Evolutionary conservation across 768 basidiomycete species (phyloP).

Genomic region (Leccinum fibrillosum): DNA sequence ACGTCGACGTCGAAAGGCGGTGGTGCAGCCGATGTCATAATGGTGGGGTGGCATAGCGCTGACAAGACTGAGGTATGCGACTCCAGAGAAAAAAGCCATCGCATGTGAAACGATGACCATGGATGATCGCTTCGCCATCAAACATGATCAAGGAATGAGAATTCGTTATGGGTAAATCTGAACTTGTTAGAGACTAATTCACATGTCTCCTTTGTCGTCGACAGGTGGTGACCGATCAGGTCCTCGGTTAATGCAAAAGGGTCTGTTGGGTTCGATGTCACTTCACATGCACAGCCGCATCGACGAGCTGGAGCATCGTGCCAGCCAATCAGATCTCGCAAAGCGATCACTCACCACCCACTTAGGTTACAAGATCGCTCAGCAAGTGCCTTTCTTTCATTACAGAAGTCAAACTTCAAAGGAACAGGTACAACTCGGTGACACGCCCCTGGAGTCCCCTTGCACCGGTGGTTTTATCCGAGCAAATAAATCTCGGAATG

Average conservation of each 20-base stretch:
- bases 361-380: neutral
- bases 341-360: neutral
- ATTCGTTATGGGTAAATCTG: neutral
- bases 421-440: neutral
- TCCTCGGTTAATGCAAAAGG: neutral
- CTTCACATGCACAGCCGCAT: neutral
- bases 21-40: neutral
- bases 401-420: neutral
- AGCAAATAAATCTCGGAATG: neutral
- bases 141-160: slow-evolving; percentile 6
- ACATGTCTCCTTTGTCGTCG: neutral
- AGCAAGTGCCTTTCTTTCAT: no score
- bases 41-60: neutral
- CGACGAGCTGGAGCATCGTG: neutral
- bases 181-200: neutral
- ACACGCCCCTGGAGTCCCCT: neutral
- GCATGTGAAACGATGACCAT: slow-evolving; percentile 3
- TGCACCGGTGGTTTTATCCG: neutral
- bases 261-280: neutral
- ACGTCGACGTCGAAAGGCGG: neutral
- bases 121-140: slow-evolving; percentile 17
- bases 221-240: neutral
- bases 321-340: neutral
- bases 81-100: neutral
- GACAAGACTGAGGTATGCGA: slow-evolving; percentile 1